Evolutionary conservation across 2,329 filamentous ascomycete species (phyloP), one percentile per base, ranked within the genome.

Genomic region (Colletotrichum truncatum): DNA sequence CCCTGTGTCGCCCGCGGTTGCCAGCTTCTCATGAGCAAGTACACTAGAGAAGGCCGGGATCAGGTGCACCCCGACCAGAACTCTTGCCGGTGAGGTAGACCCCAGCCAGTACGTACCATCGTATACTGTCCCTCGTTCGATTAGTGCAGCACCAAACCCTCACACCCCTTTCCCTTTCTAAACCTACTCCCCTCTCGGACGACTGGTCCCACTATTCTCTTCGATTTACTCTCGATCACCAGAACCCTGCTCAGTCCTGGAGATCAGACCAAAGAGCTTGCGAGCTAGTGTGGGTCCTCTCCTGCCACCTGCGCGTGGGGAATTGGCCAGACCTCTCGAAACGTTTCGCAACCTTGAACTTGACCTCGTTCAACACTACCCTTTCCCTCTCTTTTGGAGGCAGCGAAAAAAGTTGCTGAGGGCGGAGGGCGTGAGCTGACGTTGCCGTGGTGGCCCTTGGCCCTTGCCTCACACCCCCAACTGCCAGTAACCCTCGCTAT

Each of bases 191-290:
- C 25, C n/a, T n/a, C n/a, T 6, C 26, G 1, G n/a, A 18, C 36
- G 11, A 53, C 32, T 18, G 6, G 38, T 25, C 49, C 62, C 57
- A 36, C 62, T 45, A 28, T 6, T 57, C 43, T 61, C 14, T 65
- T 63, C 63, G 63, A 66, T 66, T 39, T 34, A 66, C 63, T 63
- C 55, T 64, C 61, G 63, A 66, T 66, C 28, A 34, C 43, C n/a
- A 63, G 58, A 63, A 43, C 69, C 70, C 70, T 71, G 68, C 67
- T 28, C 30, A 45, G 64, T 48, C 68, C 57, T 75, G 70, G 68
- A 67, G 70, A 78, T 78, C 76, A 76, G 70, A 68, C 72, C 75
- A 76, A 76, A 76, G 67, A 71, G 74, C 58, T 69, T 60, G 53
- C 57, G 64, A 77, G 77, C 73, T 74, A 49, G n/a, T 36, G 61